Evolutionary conservation across 768 basidiomycete genomes (phyloP).

Genomic region (Trametes coccinea): DNA sequence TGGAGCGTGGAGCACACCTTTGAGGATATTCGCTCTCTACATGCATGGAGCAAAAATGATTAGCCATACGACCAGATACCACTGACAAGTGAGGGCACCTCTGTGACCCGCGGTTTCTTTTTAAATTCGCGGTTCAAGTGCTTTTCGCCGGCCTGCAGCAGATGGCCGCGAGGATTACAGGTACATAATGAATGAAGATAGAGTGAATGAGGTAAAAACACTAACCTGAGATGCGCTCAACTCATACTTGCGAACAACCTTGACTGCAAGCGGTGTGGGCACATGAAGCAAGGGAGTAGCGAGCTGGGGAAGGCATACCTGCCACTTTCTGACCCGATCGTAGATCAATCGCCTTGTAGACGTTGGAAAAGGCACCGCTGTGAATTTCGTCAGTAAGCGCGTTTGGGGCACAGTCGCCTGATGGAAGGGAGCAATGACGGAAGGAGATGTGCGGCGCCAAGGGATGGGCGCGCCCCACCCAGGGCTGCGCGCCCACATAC

Average conservation of each 20-base stretch:
- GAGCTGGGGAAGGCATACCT: conserved; percentile 48
- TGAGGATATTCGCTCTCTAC: conserved; percentile 96
- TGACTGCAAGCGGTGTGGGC: conserved; percentile 51
- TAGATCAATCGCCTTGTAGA: conserved; percentile 88
- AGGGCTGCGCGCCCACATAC: too few species aligned
- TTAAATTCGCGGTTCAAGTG: conserved; percentile 93
- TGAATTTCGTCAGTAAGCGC: background rate
- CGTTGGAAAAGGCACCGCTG: conserved; percentile 97
- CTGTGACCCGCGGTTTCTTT: conserved; percentile 96
- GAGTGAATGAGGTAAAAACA: conserved; percentile 28
- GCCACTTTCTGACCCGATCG: conserved; percentile 78
- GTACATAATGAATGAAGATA: conserved; percentile 25
- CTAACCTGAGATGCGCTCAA: conserved; percentile 90
- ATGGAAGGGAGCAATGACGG: too few species aligned
- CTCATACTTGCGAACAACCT: conserved; percentile 93
- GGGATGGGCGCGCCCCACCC: too few species aligned
- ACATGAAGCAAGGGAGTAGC: conserved; percentile 22
- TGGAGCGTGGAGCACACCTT: conserved; percentile 52
- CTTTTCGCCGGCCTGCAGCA: conserved; percentile 80
- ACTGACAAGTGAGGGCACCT: conserved; percentile 58
- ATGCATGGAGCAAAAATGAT: conserved; percentile 23
- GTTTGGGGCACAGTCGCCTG: too few species aligned
- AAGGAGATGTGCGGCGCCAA: too few species aligned
- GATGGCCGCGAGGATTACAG: conserved; percentile 26
- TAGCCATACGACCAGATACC: conserved; percentile 25